A percentile compares a stretch with the other conserved stretches of the same genome.
phyloP scores from a whole-genome alignment of 2,329 filamentous ascomycete genomes.

The Fusarium sp. region DNA sequence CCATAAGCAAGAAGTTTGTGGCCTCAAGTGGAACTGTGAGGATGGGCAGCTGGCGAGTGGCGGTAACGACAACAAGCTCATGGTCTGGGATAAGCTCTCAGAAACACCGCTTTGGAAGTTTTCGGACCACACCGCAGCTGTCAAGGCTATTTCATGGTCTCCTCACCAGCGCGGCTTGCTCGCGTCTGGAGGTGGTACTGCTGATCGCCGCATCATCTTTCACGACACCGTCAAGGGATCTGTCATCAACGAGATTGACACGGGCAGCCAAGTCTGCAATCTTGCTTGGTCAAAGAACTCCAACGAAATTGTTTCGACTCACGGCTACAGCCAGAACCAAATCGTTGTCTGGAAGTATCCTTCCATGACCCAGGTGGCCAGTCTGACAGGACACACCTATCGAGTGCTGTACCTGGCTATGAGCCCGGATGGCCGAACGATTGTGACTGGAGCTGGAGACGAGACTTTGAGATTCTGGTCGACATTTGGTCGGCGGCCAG shows the following conservation, averaged over 20 bases:
- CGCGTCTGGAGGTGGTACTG: slow-evolving; percentile 96
- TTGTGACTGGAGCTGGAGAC: slow-evolving; percentile 96
- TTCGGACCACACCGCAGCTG: slow-evolving; percentile 92
- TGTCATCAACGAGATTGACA: slow-evolving; percentile 89
- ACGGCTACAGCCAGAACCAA: slow-evolving; percentile 97
- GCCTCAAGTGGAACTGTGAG: slow-evolving; percentile 95
- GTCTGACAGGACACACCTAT: slow-evolving; percentile 95
- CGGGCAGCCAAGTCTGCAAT: slow-evolving; percentile 98
- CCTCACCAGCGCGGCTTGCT: slow-evolving; percentile 94
- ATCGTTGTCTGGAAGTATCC: slow-evolving; percentile 99
- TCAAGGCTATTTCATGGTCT: slow-evolving; percentile 98
- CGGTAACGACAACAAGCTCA: slow-evolving; percentile 98
- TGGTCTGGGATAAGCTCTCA: slow-evolving; percentile 98
- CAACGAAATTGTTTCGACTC: slow-evolving; percentile 96
- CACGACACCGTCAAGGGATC: slow-evolving; percentile 93
- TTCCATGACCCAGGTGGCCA: slow-evolving; percentile 96
- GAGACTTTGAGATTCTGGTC: slow-evolving; percentile 98
- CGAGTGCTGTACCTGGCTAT: slow-evolving; percentile 96
- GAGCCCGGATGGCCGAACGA: slow-evolving; percentile 93
- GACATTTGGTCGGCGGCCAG: slow-evolving; percentile 86
- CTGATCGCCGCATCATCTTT: slow-evolving; percentile 96
- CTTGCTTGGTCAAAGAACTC: slow-evolving; percentile 97
- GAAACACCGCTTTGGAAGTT: slow-evolving; percentile 94
- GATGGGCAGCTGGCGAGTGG: slow-evolving; percentile 95
- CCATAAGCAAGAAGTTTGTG: slow-evolving; percentile 98